Conservation (phyloP, 1,284 basidiomycete genomes). For the Pseudozyma hubeiensis region DNA sequence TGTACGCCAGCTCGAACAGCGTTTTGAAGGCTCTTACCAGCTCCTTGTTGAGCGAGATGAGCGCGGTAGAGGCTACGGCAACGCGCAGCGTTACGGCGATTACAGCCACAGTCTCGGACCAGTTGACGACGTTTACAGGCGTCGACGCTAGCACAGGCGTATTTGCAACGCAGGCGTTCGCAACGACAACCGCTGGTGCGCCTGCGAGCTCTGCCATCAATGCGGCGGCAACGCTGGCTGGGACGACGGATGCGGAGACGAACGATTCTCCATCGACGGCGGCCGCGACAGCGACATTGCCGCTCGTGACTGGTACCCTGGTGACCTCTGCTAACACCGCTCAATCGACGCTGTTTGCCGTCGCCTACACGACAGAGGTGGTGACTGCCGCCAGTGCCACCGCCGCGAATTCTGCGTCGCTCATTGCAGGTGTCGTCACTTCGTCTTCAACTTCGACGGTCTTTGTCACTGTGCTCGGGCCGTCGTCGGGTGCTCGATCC, state of each 20-base stretch:
- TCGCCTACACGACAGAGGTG: slow-evolving; percentile 6
- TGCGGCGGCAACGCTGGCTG: slow-evolving; percentile 1
- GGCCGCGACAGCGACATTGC: not conserved
- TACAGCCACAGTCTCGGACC: slow-evolving; percentile 31
- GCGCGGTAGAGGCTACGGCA: slow-evolving; percentile 28
- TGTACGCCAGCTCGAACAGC: slow-evolving; percentile 46
- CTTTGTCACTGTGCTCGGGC: slow-evolving; percentile 1
- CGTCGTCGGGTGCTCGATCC: too few relatives aligned
- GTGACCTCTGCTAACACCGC: not conserved
- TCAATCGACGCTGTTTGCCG: slow-evolving; percentile 10
- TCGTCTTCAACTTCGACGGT: slow-evolving; percentile 1
- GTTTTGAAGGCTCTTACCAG: slow-evolving; percentile 30
- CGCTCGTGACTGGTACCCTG: not conserved
- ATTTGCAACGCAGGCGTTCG: not conserved
- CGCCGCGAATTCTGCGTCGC: not conserved
- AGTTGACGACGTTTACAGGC: slow-evolving; percentile 27
- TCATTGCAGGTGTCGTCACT: not conserved
- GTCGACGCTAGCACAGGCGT: slow-evolving; percentile 5
- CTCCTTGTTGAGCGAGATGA: slow-evolving; percentile 33
- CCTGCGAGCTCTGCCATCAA: not conserved
- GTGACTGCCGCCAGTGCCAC: slow-evolving; percentile 8
- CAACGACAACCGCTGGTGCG: not conserved
- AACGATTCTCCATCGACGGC: not conserved
- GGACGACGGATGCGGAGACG: not conserved
- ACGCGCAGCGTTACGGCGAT: slow-evolving; percentile 24